These are phyloP conservation scores for Kodamaea neixiangensis DNA, from an alignment of 805 yeast species.

Conservation along the genomic window DNA sequence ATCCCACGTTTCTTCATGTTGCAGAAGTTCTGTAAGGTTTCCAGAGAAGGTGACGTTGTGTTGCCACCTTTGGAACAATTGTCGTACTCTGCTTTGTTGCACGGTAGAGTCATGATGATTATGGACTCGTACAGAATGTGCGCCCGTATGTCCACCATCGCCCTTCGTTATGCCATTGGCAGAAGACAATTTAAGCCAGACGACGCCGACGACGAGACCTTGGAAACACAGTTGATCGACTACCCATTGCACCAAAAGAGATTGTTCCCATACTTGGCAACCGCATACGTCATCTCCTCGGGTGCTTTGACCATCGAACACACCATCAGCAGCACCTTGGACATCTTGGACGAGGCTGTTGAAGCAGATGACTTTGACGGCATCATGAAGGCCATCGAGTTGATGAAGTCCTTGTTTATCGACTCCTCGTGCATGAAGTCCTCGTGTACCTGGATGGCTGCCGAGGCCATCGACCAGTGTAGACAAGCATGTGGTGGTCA, in stretches of 20 bases:
- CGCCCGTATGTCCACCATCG: constrained; percentile 79
- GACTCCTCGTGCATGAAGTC: constrained; percentile 88
- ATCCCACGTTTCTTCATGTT: constrained; percentile 86
- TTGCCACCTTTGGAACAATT: constrained; percentile 87
- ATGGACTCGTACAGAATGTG: constrained; percentile 80
- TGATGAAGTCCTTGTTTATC: constrained; percentile 75
- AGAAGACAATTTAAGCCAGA: constrained; percentile 76
- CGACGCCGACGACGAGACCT: constrained; percentile 28
- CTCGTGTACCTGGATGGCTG: constrained; percentile 83
- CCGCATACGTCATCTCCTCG: constrained; percentile 72
- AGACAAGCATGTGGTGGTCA: constrained; percentile 97
- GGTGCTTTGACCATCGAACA: constrained; percentile 63
- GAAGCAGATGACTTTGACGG: constrained; percentile 48
- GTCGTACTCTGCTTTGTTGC: constrained; percentile 82
- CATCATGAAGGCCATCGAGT: constrained; percentile 51
- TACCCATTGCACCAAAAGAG: constrained; percentile 90
- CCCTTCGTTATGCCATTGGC: constrained; percentile 84
- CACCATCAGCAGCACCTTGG: constrained; percentile 52
- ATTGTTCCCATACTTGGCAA: constrained; percentile 79
- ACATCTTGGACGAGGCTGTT: constrained; percentile 55
- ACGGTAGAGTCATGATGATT: constrained; percentile 91
- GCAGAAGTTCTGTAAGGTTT: constrained; percentile 73
- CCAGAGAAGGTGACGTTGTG: constrained; percentile 65
- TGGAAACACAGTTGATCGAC: constrained; percentile 74
- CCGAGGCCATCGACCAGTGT: constrained; percentile 79